Evolutionary conservation across 139 green algal genomes (phyloP).

Genomic region (Nannochloris sp.): DNA sequence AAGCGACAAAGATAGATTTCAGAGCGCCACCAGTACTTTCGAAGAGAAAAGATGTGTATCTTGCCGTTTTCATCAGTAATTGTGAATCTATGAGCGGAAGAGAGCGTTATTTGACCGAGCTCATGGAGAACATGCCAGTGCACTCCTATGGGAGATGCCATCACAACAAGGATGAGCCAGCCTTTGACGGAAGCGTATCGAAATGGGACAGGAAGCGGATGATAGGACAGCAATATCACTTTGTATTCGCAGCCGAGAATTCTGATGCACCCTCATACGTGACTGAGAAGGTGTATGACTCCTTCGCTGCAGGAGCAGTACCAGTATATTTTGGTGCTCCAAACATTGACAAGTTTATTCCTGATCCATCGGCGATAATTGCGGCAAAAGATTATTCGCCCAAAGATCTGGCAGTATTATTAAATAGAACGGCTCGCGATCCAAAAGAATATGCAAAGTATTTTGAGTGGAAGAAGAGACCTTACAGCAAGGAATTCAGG

Average conservation of each 20-base stretch:
- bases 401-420: neutral
- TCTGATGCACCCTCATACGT: neutral
- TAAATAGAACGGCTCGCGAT: neutral
- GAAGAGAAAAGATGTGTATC: neutral
- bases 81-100: neutral
- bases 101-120: neutral
- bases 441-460: neutral
- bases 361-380: neutral
- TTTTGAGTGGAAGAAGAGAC: constrained; percentile 11
- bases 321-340: constrained; percentile 2
- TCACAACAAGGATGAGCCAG: constrained; percentile 7
- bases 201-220: neutral
- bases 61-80: constrained; percentile 2
- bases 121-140: constrained; percentile 5
- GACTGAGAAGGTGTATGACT: constrained; percentile 6
- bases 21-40: neutral
- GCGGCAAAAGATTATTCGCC: neutral
- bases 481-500: neutral
- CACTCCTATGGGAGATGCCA: constrained; percentile 6
- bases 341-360: constrained; percentile 8
- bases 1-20: constrained; percentile 2
- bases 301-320: neutral
- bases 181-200: neutral
- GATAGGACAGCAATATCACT: neutral
- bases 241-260: constrained; percentile 6